Evolutionary conservation across 768 basidiomycete genomes (phyloP), one percentile per base, ranked within the genome.

Genomic region (Kwoniella europaea): DNA sequence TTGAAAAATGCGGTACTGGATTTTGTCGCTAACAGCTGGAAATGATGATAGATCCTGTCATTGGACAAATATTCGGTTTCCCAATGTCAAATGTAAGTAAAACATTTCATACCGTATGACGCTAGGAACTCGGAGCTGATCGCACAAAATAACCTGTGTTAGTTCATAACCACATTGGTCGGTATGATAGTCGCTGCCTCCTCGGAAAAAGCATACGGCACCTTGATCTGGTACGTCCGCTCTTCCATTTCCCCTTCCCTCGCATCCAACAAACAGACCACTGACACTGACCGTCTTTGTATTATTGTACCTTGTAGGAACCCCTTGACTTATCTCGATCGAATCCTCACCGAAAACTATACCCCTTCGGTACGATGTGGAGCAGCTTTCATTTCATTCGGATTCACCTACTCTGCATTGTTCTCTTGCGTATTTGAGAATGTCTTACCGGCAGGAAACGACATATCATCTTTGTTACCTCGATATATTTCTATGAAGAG

Each of bases 11-110:
- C 35, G 4, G 35, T 35, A 50, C 46, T 50, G 20, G 53, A 15
- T 50, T 50, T 15, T 16, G 46, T 50, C 46, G 46, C 46, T 50
- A 4, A 50, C 4, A 15, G 46, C 18, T 4, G 44, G 46, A 50
- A 4, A 15, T 50, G 13, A 18, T 18, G 46, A 50, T 12, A 53
- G 76, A 78, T 56, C 74, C 76, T 0, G 76, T 82, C 67, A 46
- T 78, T 6, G 80, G 80, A 1, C 77, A 82, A 24, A 53, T 82
- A 10, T 20, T 79, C 22, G 80, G 80, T 2, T 82, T 82, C 62
- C 80, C 80, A 0, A 43, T 78, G 50, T 67, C 73, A 35, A 81
- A 81, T 71, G 71, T 73, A 52, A 66, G 67, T 50, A 4, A 10
- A 22, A 52, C 63, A 7, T 43, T 44, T 35, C 35, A 35, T 35